Evolutionary conservation across 2,329 filamentous ascomycete genomes (phyloP), one percentile per base, ranked within the genome.

Genomic region (Verticillium klebahnii): DNA sequence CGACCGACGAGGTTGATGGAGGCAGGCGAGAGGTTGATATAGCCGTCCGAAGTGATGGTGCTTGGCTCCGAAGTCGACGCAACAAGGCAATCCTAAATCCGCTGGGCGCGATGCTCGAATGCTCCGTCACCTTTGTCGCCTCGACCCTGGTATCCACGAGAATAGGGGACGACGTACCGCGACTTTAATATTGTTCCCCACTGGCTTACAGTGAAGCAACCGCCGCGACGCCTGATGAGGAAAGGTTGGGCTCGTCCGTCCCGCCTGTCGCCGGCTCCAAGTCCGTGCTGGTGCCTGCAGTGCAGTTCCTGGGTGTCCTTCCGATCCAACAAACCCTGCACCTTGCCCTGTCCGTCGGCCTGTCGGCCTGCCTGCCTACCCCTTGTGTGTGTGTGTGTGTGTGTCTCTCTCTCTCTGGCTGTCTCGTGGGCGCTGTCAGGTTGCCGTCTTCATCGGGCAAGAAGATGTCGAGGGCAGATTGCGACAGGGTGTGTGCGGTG

Each of bases 151-250:
- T 40, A 50, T 32, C 19, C 37, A 29, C 12, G 57, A 61, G 59
- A 36, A 45, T 60, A 55, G 36, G 57, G 50, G 50, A 40, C 17
- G 39, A 37, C 50, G 29, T 34, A 52, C 39, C 56, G 57, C 23
- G 58, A 56, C 40, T 60, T 64, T 66, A 65, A 65, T 65, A 65
- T 66, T 66, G 61, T 59, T 66, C 64, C 31, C 64, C 64, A 66
- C 64, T 61, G 19, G 9, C n/a, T 25, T 12, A 23, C 45, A 50
- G 45, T 50, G 63, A 63, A 61, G 64, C 63, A 63, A 60, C 59
- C 61, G 57, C 62, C 57, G 60, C 39, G 37, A 40, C 9, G 29
- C 34, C 57, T 50, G 37, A 58, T 50, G 23, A 40, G 57, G 57
- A 45, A 58, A 45, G 57, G 57, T 40, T 50, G 45, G 45, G 45